A percentile compares a stretch with the other conserved stretches of the same genome.
Evolutionary conservation across 2,329 filamentous ascomycete genomes (phyloP).

Genomic region (Aspergillus sp.): DNA sequence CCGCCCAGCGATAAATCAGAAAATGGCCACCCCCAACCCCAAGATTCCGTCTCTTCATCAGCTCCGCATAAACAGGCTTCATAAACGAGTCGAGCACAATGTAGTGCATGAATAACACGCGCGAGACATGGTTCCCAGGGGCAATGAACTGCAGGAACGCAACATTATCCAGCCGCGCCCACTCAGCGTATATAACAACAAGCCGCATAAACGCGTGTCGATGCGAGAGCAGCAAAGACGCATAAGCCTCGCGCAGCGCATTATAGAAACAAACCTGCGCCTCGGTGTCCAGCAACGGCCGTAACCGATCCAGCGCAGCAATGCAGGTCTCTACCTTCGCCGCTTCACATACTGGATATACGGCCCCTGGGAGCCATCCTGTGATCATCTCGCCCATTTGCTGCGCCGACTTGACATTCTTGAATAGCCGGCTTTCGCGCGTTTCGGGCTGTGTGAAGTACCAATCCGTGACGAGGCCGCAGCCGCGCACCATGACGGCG

Average conservation of each 20-base stretch:
- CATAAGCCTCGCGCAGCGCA: constrained; percentile 12
- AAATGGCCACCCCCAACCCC: background rate
- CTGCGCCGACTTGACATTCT: constrained; percentile 2
- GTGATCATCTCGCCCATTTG: constrained; percentile 2
- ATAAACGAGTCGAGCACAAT: constrained; percentile 49
- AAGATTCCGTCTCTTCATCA: background rate
- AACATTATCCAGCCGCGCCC: constrained; percentile 34
- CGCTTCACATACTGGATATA: background rate
- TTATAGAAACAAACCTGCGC: constrained; percentile 24
- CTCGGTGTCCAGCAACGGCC: constrained; percentile 33
- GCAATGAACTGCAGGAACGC: constrained; percentile 47
- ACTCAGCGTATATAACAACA: background rate
- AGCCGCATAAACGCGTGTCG: background rate
- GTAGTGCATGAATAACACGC: constrained; percentile 49
- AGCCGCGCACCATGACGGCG: constrained; percentile 36
- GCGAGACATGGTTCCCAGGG: constrained; percentile 41
- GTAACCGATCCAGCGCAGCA: constrained; percentile 20
- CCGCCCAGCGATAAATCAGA: constrained; percentile 41
- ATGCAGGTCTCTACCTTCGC: constrained; percentile 18
- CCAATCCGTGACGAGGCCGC: constrained; percentile 37
- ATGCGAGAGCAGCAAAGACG: background rate
- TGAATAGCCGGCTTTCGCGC: constrained; percentile 17
- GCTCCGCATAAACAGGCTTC: constrained; percentile 21
- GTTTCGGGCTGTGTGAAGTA: constrained; percentile 19
- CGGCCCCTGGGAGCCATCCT: constrained; percentile 5